Evolutionary conservation across 345 rosid species (phyloP), one percentile per base, ranked within the genome.

Genomic region (Brassica carinata): DNA sequence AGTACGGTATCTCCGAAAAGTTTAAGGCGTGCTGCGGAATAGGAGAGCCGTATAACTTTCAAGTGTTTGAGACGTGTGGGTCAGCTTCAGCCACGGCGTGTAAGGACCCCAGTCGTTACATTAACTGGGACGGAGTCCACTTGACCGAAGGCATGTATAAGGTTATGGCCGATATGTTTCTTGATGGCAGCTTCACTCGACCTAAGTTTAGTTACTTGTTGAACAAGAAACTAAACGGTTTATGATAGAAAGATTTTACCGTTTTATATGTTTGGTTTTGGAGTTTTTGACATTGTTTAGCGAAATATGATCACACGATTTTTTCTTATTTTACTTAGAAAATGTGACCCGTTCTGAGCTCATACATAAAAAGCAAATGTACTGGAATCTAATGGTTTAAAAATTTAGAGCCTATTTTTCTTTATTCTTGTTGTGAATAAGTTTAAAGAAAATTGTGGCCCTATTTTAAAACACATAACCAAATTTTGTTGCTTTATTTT

Each of bases 111-210:
- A 69, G 83, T 19, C 84, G 82, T 45, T 88, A 90, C 77, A 88
- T 93, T 63, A 96, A 96, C 58, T 96, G 99, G 99, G 99, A 96
- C 19, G 99, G 99, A 61, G 97, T 96, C 76, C 99, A 96, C 71
- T 89, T 93, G 68, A 93, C 99, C 0, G 99, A 95, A 72, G 96
- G 86, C 3, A 90, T 89, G 97, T 93, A 95, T 15, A 86, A 84
- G 83, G 89, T 86, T 61, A 79, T 93, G 15, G 71, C 92, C 10
- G 77, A 72, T 79, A 88, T 92, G 98, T 90, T 96, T 71, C 76
- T 93, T 3, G 64, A 68, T 4, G 92, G 94, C 65, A 80, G 34
- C 5, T 89, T 87, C 80, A 85, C 88, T 69, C 85, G 83, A 8
- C 98, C 99, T 80, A 88, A 87, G 2, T 88, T 96, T 84, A 83